Evolutionary conservation across 495 filamentous ascomycete species (phyloP).

Genomic region (Pseudevernia furfuracea): DNA sequence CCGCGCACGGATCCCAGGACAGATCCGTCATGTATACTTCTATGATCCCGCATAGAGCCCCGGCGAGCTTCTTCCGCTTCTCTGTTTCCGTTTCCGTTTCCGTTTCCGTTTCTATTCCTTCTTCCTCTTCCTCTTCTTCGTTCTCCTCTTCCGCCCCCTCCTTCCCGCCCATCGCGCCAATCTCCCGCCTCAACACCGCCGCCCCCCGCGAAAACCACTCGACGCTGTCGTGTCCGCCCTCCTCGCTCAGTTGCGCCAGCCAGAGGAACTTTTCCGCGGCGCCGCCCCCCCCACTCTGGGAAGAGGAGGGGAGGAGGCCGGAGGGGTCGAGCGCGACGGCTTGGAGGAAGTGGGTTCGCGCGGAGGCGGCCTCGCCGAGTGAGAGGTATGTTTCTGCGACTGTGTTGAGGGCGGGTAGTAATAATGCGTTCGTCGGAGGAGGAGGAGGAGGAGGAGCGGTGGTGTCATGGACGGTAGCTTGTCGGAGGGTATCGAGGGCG

Average conservation of each 20-base stretch:
- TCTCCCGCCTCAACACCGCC: slow-evolving; percentile 54
- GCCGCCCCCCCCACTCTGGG: too few relatives aligned
- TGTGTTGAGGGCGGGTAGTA: slow-evolving; percentile 61
- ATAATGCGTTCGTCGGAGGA: too few relatives aligned
- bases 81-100: too few relatives aligned
- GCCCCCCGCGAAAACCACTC: slow-evolving; percentile 82
- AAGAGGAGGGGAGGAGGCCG: too few relatives aligned
- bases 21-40: slow-evolving; percentile 99
- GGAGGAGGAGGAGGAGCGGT: too few relatives aligned
- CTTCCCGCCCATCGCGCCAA: slow-evolving; percentile 44
- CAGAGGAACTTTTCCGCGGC: slow-evolving; percentile 94
- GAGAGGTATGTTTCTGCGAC: slow-evolving; percentile 82
- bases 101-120: too few relatives aligned
- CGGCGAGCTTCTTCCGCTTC: slow-evolving; percentile 70
- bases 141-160: too few relatives aligned
- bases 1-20: slow-evolving; percentile 83
- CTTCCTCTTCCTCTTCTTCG: too few relatives aligned
- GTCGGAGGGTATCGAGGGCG: not conserved
- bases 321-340: slow-evolving; percentile 70
- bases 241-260: slow-evolving; percentile 85
- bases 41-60: slow-evolving; percentile 77
- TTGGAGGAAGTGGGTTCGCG: slow-evolving; percentile 57
- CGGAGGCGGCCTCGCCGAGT: slow-evolving; percentile 66
- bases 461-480: too few relatives aligned
- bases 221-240: slow-evolving; percentile 77